Conservation (phyloP, 108 stramenopile genomes). For the Cyclotella cryptica region DNA sequence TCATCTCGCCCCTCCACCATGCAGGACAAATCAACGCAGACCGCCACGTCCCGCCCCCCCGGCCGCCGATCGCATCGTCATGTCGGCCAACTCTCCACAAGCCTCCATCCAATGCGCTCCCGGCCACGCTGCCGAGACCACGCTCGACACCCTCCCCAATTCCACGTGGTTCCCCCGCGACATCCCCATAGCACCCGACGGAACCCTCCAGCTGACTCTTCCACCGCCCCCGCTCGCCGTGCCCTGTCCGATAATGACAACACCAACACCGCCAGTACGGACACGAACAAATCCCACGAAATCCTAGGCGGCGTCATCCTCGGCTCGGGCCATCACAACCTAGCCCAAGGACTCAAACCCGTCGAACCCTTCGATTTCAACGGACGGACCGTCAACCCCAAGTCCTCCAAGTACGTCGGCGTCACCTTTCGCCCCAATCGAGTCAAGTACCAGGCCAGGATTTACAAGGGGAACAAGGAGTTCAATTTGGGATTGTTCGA, state of each 20-base stretch:
- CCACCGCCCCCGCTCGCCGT: neutral
- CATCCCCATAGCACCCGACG: too few relatives aligned
- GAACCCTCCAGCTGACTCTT: too few relatives aligned
- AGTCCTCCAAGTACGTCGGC: slow-evolving; percentile 21
- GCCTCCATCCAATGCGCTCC: too few relatives aligned
- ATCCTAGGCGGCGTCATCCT: slow-evolving; percentile 1
- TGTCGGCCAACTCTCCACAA: too few relatives aligned
- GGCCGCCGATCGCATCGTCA: too few relatives aligned
- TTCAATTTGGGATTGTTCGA: slow-evolving; percentile 46
- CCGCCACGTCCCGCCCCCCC: too few relatives aligned
- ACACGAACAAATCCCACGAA: neutral
- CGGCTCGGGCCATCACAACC: neutral
- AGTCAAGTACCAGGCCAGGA: slow-evolving; percentile 36
- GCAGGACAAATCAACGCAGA: too few relatives aligned
- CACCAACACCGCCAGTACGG: neutral
- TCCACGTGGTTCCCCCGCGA: too few relatives aligned
- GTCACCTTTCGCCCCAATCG: slow-evolving; percentile 34
- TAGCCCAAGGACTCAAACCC: neutral
- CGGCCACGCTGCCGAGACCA: too few relatives aligned
- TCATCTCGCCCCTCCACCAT: too few relatives aligned
- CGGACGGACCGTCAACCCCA: neutral
- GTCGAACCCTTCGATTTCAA: neutral
- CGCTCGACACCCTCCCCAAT: too few relatives aligned
- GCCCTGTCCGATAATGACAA: neutral
- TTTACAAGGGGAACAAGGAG: slow-evolving; percentile 48